phyloP scores from a whole-genome alignment of 2,329 filamentous ascomycete genomes.

The Botrytis hyacinthi region DNA sequence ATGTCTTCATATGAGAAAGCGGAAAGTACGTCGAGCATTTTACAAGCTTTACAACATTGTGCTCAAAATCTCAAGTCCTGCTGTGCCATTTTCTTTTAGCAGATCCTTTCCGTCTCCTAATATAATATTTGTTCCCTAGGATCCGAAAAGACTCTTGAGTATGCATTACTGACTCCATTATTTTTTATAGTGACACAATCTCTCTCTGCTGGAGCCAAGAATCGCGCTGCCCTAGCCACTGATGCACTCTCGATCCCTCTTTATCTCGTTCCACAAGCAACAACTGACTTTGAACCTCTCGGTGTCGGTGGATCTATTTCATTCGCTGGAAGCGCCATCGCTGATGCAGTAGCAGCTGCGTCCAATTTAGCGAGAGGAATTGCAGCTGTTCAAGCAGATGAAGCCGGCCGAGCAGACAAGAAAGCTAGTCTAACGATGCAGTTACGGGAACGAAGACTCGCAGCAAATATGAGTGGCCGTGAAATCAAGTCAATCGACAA shows the following conservation, averaged over 20 bases:
- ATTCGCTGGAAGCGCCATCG: neutral
- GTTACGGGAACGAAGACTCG: slow-evolving; percentile 3
- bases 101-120: neutral
- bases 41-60: neutral
- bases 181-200: neutral
- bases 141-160: neutral
- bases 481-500: slow-evolving; percentile 10
- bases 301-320: neutral
- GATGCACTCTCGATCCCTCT: neutral
- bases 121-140: neutral
- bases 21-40: neutral
- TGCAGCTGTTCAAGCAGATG: neutral
- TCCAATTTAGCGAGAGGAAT: neutral
- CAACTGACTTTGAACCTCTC: neutral
- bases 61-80: neutral
- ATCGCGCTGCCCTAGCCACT: neutral
- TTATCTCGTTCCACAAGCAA: neutral
- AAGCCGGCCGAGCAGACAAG: slow-evolving; percentile 3
- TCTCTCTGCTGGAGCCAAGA: neutral
- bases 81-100: neutral
- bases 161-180: neutral
- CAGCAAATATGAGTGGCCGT: slow-evolving; percentile 3
- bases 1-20: slow-evolving; percentile 4
- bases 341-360: neutral
- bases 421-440: slow-evolving; percentile 7